A percentile compares a stretch with the other conserved stretches of the same genome.
These are phyloP conservation scores for Aspergillus fijiensis DNA, from an alignment of 2,329 filamentous ascomycete species.

Conservation along the genomic window DNA sequence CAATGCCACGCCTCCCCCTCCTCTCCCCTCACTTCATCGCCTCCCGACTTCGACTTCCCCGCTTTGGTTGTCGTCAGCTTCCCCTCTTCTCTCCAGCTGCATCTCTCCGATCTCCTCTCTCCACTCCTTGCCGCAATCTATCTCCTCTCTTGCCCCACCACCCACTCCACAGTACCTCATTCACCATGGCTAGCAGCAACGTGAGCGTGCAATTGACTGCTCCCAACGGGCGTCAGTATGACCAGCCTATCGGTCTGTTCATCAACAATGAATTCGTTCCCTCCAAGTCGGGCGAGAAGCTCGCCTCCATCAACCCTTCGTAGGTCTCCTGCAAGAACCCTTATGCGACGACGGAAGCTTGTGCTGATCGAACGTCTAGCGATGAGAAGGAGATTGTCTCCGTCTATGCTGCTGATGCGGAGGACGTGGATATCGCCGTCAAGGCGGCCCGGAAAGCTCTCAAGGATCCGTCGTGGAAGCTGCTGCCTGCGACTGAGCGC, in stretches of 20 bases:
- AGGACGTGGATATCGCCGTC: constrained; percentile 35
- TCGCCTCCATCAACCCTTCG: constrained; percentile 68
- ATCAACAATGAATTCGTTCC: constrained; percentile 80
- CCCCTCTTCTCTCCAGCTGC: constrained; percentile 8
- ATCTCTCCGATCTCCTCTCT: constrained; percentile 4
- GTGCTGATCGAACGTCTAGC: constrained; percentile 36
- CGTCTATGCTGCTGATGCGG: constrained; percentile 59
- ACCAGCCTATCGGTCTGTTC: constrained; percentile 73
- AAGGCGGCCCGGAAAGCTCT: constrained; percentile 37
- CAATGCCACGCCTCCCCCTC: neutral
- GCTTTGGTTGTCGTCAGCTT: neutral
- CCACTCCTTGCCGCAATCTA: constrained; percentile 4
- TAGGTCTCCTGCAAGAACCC: constrained; percentile 22
- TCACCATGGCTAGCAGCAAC: constrained; percentile 34
- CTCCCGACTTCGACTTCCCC: constrained; percentile 8
- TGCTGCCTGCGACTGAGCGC: constrained; percentile 55
- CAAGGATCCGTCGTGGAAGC: constrained; percentile 38
- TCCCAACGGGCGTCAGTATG: constrained; percentile 72
- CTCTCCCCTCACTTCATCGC: neutral
- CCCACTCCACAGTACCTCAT: constrained; percentile 25
- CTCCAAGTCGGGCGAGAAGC: constrained; percentile 63
- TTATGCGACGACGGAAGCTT: neutral
- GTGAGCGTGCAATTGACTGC: constrained; percentile 62
- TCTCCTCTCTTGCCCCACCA: constrained; percentile 11
- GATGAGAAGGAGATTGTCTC: constrained; percentile 68